Evolutionary conservation across 768 basidiomycete species (phyloP), one percentile per base, ranked within the genome.

Genomic region (Russula sp.): DNA sequence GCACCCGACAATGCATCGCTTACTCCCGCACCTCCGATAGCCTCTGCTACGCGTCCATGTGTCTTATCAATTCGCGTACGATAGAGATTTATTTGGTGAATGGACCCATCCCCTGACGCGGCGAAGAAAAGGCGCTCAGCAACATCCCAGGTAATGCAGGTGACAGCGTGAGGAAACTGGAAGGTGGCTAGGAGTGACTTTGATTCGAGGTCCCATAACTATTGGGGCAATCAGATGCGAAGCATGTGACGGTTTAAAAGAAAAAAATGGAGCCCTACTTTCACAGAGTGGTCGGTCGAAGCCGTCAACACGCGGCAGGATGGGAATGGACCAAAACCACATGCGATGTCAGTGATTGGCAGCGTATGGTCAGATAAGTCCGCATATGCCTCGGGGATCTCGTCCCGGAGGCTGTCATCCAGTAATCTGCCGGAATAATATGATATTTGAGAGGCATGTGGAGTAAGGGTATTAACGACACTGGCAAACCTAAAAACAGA

Each of bases 351-450:
- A 8, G 89, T 89, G 13, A 99, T 80, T 7, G 92, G 90, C 5
- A 98, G 83, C 0, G 95, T 97, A 73, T 99, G 97, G 74, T 98
- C 96, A 22, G 89, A 83, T 24, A 98, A 77, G 2, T 85, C 85
- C 72, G 86, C 88, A 71, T 87, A 90, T 4, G 94, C 88, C 63
- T 87, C 78, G 4, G 90, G 84, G 18, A 88, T 79, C 50, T 92
- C 89, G 66, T 83, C 83, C 75, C 92, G 89, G n/a, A 78, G 70
- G 20, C 84, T 84, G 65, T 91, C 82, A 66, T 92, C 89, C 20
- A 93, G 74, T 65, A 94, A 76, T 82, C 92, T 94, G 66, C 3
- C 48, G 46, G 65, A 42, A 52, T 20, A 34, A 36, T 14, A 61
- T 52, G 59, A 52, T 50, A 26, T 18, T 49, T 22, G 18, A 34